These are phyloP conservation scores for Epichloe gansuensis DNA, from an alignment of 2,329 filamentous ascomycete species.

Conservation along the genomic window DNA sequence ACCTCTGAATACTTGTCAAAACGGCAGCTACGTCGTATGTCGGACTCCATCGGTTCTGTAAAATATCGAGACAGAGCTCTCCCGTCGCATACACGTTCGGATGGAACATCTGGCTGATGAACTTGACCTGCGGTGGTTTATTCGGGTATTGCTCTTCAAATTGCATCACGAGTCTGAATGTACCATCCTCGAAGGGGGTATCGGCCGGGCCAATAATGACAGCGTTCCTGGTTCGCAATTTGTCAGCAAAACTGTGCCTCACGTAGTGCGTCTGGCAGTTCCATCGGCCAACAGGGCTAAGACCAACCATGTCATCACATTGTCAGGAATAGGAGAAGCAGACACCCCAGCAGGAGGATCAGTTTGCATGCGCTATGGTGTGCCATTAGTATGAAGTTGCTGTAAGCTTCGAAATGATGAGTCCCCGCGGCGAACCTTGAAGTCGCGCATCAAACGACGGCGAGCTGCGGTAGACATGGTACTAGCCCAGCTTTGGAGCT, in stretches of 20 bases:
- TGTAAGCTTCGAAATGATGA: neutral
- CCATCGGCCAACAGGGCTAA: neutral
- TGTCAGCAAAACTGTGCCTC: constrained; percentile 8
- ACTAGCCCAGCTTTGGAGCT: neutral
- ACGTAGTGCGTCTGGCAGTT: neutral
- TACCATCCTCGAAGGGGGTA: constrained; percentile 96
- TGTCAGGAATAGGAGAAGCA: constrained; percentile 87
- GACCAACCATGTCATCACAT: constrained; percentile 87
- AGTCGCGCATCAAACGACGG: constrained; percentile 95
- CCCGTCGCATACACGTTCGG: constrained; percentile 97
- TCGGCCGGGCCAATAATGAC: constrained; percentile 96
- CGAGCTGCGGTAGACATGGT: constrained; percentile 79
- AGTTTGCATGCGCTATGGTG: constrained; percentile 84
- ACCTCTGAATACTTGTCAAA: constrained; percentile 96
- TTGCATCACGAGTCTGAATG: constrained; percentile 95
- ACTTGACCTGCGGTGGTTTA: constrained; percentile 94
- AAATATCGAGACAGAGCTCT: constrained; percentile 88
- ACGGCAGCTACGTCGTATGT: constrained; percentile 98
- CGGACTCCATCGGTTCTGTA: constrained; percentile 97
- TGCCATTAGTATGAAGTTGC: neutral
- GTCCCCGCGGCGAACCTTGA: constrained; percentile 57
- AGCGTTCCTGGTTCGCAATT: constrained; percentile 59
- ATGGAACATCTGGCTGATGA: constrained; percentile 98
- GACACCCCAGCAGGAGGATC: constrained; percentile 95
- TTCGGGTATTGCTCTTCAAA: constrained; percentile 99